Evolutionary conservation across 371 early-diverging fungal species (phyloP).

Genomic region (Nematocida ironsii): DNA sequence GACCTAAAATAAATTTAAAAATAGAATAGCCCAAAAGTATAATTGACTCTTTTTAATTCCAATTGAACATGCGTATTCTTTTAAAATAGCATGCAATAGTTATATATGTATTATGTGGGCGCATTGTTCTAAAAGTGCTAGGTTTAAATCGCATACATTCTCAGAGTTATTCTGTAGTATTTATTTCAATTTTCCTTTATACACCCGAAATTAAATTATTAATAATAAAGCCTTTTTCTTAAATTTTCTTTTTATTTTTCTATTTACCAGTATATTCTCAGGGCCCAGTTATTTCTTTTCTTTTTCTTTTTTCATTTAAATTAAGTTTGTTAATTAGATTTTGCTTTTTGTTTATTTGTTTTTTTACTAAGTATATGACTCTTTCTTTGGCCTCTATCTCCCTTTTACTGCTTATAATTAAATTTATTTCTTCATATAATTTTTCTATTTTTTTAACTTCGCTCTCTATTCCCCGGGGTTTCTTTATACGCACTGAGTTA

Average conservation of each 20-base stretch:
- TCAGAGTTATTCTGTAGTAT: too few relatives aligned
- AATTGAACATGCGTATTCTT: too few relatives aligned
- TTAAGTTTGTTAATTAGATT: slow-evolving; percentile 26
- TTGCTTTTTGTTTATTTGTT: slow-evolving; percentile 47
- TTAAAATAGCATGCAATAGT: too few relatives aligned
- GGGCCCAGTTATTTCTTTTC: not conserved
- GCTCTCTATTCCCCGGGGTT: slow-evolving; percentile 9
- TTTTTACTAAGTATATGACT: not conserved
- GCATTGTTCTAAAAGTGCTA: too few relatives aligned
- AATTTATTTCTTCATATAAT: slow-evolving; percentile 44
- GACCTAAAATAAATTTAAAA: too few relatives aligned
- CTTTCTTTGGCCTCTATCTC: slow-evolving; percentile 32
- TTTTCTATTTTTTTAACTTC: slow-evolving; percentile 32
- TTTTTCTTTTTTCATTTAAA: slow-evolving; percentile 26
- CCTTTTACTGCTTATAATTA: slow-evolving; percentile 12
- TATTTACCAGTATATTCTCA: not conserved
- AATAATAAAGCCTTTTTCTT: not conserved
- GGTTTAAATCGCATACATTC: too few relatives aligned
- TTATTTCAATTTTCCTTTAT: too few relatives aligned
- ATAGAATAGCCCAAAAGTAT: too few relatives aligned
- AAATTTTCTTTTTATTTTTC: slow-evolving; percentile 6
- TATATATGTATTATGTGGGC: too few relatives aligned
- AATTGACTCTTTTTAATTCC: too few relatives aligned
- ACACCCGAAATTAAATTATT: too few relatives aligned
- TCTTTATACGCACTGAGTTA: slow-evolving; percentile 10